These are phyloP conservation scores for Pseudotulostoma volvatum DNA, from an alignment of 495 filamentous ascomycete species.

Conservation along the genomic window DNA sequence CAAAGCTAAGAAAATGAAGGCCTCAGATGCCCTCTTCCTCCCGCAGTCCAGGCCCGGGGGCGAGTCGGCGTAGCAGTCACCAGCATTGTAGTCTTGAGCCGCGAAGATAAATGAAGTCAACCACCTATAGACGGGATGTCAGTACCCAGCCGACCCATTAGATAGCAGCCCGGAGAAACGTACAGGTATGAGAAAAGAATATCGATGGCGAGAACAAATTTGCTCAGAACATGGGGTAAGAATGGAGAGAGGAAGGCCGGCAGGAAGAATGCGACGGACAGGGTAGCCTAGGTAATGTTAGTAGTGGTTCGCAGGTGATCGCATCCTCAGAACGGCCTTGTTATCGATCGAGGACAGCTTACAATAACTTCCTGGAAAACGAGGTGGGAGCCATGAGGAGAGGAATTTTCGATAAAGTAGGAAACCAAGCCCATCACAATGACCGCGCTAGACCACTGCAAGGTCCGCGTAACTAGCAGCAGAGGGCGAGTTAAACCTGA, in stretches of 20 bases:
- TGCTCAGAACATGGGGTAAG: conserved; percentile 24
- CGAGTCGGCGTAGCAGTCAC: conserved; percentile 17
- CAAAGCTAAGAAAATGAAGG: conserved; percentile 48
- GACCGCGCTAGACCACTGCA: conserved; percentile 40
- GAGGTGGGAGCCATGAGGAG: conserved; percentile 25
- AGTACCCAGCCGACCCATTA: conserved; percentile 4
- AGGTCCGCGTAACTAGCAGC: conserved; percentile 17
- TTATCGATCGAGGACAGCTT: too few species aligned
- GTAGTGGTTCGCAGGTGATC: too few species aligned
- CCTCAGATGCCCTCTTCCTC: conserved; percentile 33
- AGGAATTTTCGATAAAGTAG: conserved; percentile 29
- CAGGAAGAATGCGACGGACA: conserved; percentile 43
- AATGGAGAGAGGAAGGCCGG: conserved; percentile 38
- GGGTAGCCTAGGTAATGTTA: conserved; percentile 22
- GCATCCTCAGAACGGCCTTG: too few species aligned
- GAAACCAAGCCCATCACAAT: conserved; percentile 45
- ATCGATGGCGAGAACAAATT: conserved; percentile 36
- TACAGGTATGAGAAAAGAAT: conserved; percentile 47
- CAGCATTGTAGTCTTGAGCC: conserved; percentile 35
- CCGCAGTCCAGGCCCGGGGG: conserved; percentile 17
- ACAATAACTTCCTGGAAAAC: conserved; percentile 43
- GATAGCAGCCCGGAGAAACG: conserved; percentile 1
- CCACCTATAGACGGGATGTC: conserved; percentile 23
- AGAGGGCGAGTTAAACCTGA: conserved; percentile 12
- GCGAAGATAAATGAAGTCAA: conserved; percentile 44